These are phyloP conservation scores for Pulveroboletus sp. DNA, from an alignment of 768 basidiomycete genomes.

Conservation along the genomic window DNA sequence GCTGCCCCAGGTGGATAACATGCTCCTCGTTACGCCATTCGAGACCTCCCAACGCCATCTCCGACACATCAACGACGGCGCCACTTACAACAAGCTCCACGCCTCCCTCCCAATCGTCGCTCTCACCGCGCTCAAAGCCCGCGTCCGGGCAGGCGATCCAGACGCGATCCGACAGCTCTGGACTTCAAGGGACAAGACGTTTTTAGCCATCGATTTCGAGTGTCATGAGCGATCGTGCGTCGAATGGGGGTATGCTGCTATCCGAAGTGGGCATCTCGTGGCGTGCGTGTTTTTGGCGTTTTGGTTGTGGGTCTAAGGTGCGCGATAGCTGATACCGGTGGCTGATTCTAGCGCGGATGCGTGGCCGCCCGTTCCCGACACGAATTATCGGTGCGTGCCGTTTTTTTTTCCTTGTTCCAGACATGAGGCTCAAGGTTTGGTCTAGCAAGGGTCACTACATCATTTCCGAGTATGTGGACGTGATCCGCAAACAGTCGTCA, in stretches of 20 bases:
- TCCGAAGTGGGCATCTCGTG: constrained; percentile 69
- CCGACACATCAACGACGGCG: constrained; percentile 65
- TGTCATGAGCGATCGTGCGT: constrained; percentile 68
- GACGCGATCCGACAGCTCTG: constrained; percentile 65
- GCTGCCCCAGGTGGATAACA: constrained; percentile 68
- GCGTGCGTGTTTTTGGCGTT: too few relatives aligned
- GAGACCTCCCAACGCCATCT: constrained; percentile 68
- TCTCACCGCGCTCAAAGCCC: constrained; percentile 61
- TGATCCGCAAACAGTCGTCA: constrained; percentile 58
- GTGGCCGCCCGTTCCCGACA: constrained; percentile 77
- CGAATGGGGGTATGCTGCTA: constrained; percentile 83
- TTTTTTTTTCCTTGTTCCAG: background rate
- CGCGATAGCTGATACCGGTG: background rate
- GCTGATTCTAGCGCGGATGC: constrained; percentile 47
- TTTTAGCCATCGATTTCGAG: constrained; percentile 72
- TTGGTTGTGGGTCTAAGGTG: too few relatives aligned
- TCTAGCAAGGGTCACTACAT: constrained; percentile 69
- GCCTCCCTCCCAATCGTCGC: constrained; percentile 68
- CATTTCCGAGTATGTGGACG: constrained; percentile 66
- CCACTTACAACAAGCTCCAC: constrained; percentile 66
- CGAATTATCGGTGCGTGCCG: constrained; percentile 66
- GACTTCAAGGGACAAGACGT: constrained; percentile 69
- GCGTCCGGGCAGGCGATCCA: constrained; percentile 65
- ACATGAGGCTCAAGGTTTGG: background rate
- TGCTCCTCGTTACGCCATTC: constrained; percentile 65